A percentile compares a stretch with the other conserved stretches of the same genome.
These are phyloP conservation scores for Vigna hirtella DNA, from an alignment of 306 rosid genomes.

Conservation along the genomic window DNA sequence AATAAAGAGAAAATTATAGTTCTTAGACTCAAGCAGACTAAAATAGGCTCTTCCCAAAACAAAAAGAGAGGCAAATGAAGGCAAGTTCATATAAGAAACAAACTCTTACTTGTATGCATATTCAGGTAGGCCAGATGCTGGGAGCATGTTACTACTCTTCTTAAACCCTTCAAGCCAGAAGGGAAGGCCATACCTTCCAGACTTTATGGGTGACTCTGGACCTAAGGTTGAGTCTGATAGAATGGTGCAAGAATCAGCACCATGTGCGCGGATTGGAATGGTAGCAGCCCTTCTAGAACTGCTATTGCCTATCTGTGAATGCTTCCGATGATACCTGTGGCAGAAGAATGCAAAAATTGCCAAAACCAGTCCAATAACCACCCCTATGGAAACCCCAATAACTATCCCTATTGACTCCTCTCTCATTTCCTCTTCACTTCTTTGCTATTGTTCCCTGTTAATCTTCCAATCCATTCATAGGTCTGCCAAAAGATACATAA, in stretches of 20 bases:
- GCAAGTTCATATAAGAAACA: slow-evolving; percentile 26
- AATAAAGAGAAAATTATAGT: background rate
- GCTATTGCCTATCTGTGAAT: slow-evolving; percentile 79
- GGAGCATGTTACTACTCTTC: slow-evolving; percentile 64
- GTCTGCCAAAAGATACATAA: slow-evolving; percentile 51
- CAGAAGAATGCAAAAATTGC: slow-evolving; percentile 73
- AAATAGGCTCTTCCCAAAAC: slow-evolving; percentile 13
- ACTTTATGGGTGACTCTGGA: slow-evolving; percentile 80
- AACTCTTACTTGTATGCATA: slow-evolving; percentile 76
- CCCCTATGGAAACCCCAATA: slow-evolving; percentile 80
- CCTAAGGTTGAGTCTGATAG: slow-evolving; percentile 81
- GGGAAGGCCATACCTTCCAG: slow-evolving; percentile 55
- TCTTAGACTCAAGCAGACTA: background rate
- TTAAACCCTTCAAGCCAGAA: slow-evolving; percentile 76
- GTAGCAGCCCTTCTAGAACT: slow-evolving; percentile 83
- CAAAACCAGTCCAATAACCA: slow-evolving; percentile 80
- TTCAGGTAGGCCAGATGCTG: slow-evolving; percentile 84
- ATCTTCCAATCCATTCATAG: slow-evolving; percentile 53
- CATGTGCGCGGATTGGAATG: slow-evolving; percentile 75
- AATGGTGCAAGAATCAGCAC: slow-evolving; percentile 71
- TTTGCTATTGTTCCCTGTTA: slow-evolving; percentile 41
- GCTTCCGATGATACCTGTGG: slow-evolving; percentile 69
- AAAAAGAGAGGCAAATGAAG: background rate
- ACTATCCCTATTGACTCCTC: slow-evolving; percentile 74
- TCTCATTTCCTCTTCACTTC: slow-evolving; percentile 60